phyloP scores from a whole-genome alignment of 2,329 filamentous ascomycete genomes.

The Coleophoma cylindrospora region DNA sequence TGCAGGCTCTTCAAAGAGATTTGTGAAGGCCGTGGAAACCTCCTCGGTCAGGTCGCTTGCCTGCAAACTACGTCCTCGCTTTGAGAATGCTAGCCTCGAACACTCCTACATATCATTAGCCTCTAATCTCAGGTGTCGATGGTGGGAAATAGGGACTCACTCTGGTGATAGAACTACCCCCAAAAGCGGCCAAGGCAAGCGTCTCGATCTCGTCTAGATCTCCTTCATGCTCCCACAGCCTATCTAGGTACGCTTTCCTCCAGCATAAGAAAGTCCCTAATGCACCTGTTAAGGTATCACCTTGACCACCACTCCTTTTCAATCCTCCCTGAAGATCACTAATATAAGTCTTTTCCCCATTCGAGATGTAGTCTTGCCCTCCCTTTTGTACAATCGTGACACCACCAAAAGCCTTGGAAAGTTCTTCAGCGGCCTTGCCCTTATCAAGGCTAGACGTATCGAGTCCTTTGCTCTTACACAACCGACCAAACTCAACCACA shows the following conservation, averaged over 20 bases:
- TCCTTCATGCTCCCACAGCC: conserved; percentile 64
- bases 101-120: conserved; percentile 51
- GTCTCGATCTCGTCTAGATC: conserved; percentile 51
- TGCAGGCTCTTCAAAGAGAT: conserved; percentile 62
- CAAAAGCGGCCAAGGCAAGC: conserved; percentile 77
- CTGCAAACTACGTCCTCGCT: conserved; percentile 83
- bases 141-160: conserved; percentile 36
- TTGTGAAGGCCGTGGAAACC: conserved; percentile 76
- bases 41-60: conserved; percentile 91
- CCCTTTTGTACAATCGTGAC: conserved; percentile 94
- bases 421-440: conserved; percentile 47
- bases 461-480: conserved; percentile 72
- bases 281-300: conserved; percentile 87
- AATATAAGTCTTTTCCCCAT: conserved; percentile 69
- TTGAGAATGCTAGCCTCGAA: conserved; percentile 79
- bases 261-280: conserved; percentile 87
- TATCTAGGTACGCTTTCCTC: conserved; percentile 80
- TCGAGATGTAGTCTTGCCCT: conserved; percentile 72
- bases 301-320: conserved; percentile 92
- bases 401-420: conserved; percentile 75
- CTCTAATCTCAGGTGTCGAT: too few species aligned
- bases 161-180: conserved; percentile 80
- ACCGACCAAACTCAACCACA: conserved; percentile 81
- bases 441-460: conserved; percentile 41
- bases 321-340: conserved; percentile 75